Conservation (phyloP, 305 asterid species). For the Plantago coronopus region DNA sequence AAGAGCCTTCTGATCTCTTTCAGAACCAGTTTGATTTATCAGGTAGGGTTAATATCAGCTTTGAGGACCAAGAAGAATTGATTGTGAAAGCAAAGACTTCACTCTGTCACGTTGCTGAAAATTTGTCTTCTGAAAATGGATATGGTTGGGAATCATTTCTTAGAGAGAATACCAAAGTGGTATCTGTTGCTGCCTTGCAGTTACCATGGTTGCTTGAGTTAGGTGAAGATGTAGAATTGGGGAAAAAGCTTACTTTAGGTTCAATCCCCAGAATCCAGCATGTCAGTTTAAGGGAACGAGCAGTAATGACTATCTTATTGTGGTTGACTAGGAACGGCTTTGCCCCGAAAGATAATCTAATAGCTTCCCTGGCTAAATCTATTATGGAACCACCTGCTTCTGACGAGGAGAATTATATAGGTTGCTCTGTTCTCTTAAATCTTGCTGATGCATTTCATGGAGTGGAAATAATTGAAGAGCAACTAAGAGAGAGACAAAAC, state of each 20-base stretch:
- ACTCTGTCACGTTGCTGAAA: slow-evolving; percentile 58
- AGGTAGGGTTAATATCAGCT: slow-evolving; percentile 33
- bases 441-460: slow-evolving; percentile 78
- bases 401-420: slow-evolving; percentile 76
- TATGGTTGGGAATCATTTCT: slow-evolving; percentile 54
- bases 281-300: slow-evolving; percentile 58
- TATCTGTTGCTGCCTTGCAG: slow-evolving; percentile 61
- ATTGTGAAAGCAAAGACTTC: slow-evolving; percentile 40
- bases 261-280: slow-evolving; percentile 43
- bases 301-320: slow-evolving; percentile 62
- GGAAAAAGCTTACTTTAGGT: slow-evolving; percentile 42
- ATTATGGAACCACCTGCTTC: slow-evolving; percentile 84
- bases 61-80: slow-evolving; percentile 49
- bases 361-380: slow-evolving; percentile 75
- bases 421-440: slow-evolving; percentile 81
- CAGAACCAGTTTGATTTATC: slow-evolving; percentile 39
- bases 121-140: slow-evolving; percentile 43
- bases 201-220: slow-evolving; percentile 87
- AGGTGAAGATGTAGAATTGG: slow-evolving; percentile 47
- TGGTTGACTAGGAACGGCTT: slow-evolving; percentile 83
- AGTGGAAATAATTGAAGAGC: slow-evolving; percentile 80
- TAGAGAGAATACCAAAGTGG: slow-evolving; percentile 60
- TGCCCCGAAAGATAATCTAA: slow-evolving; percentile 72
- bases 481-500: slow-evolving; percentile 58
- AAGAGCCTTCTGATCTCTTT: slow-evolving; percentile 52